Evolutionary conservation across 2,329 filamentous ascomycete species (phyloP), one percentile per base, ranked within the genome.

Genomic region (Calonectria pteridis): DNA sequence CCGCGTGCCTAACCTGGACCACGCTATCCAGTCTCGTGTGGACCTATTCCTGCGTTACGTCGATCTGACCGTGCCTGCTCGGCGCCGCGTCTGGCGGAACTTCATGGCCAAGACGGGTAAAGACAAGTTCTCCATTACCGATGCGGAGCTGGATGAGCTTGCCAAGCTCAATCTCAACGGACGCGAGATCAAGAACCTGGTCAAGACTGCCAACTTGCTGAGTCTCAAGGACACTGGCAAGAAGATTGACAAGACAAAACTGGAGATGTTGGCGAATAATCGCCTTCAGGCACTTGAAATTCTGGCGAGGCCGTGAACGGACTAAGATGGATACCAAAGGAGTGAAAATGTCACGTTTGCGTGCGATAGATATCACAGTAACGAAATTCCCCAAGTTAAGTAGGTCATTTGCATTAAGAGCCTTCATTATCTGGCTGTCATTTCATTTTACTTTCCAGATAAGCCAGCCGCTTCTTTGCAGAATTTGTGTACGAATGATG

Each of bases 21-120:
- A 86, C 55, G 86, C 86, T 1, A 86, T 87, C 73, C 79, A 79
- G 35, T 87, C 85, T 0, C 80, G 85, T 0, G 82, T 87, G n/a
- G 84, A 87, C 69, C 74, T 85, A 11, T 82, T 77, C 28, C 78
- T 86, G 0, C 83, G 83, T 70, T 87, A 86, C 55, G 14, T 49
- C 2, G 31, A 67, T 10, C 50, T 73, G 6, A 28, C 64, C 0
- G 55, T 35, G 26, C 5, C 64, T 14, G 55, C 64, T 6, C 43
- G 70, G 13, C 53, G 46, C 6, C 31, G 23, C 7, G 58, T 72
- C 20, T 72, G 70, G 70, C 18, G 26, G 4, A 72, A 72, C 55
- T 72, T 72, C 55, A 50, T 72, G 7, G 7, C 7, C 20, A 67
- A 71, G 69, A 55, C 63, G 13, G 69, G 69, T 1, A 20, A 18